Conservation (phyloP, 2,329 filamentous ascomycete species). For the Aureobasidium sp. region DNA sequence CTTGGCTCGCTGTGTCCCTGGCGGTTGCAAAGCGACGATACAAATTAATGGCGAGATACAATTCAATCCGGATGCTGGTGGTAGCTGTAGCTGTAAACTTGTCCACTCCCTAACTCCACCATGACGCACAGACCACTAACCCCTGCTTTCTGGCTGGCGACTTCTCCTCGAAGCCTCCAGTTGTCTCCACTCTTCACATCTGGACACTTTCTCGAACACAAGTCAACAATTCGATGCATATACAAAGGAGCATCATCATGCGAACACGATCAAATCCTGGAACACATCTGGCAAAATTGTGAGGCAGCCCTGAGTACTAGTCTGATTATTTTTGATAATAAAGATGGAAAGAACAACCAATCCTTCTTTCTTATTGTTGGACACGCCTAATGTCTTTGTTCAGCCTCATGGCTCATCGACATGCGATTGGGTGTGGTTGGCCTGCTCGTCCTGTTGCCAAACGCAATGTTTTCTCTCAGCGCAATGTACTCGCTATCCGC, state of each 20-base stretch:
- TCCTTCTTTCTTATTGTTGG: background rate
- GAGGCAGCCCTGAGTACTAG: background rate
- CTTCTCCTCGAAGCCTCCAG: background rate
- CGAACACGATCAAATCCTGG: background rate
- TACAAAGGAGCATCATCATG: background rate
- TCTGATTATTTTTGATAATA: background rate
- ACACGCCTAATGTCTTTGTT: background rate
- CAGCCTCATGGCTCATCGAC: slow-evolving; percentile 7
- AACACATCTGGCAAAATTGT: background rate
- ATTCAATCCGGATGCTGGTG: slow-evolving; percentile 1
- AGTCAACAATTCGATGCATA: background rate
- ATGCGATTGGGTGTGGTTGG: slow-evolving; percentile 12
- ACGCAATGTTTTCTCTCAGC: slow-evolving; percentile 76
- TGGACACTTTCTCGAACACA: background rate
- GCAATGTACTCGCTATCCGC: slow-evolving; percentile 93
- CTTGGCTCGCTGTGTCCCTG: background rate
- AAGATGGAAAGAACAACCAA: background rate
- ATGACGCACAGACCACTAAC: background rate
- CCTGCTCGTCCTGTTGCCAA: slow-evolving; percentile 42
- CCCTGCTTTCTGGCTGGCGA: slow-evolving; percentile 3
- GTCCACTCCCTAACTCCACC: slow-evolving; percentile 12
- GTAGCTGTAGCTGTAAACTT: slow-evolving; percentile 13
- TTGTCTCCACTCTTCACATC: background rate
- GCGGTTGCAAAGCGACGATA: background rate
- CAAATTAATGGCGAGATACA: background rate